Evolutionary conservation across 176 grass and related monocot species (phyloP).

Genomic region (Tuctoria greenei): DNA sequence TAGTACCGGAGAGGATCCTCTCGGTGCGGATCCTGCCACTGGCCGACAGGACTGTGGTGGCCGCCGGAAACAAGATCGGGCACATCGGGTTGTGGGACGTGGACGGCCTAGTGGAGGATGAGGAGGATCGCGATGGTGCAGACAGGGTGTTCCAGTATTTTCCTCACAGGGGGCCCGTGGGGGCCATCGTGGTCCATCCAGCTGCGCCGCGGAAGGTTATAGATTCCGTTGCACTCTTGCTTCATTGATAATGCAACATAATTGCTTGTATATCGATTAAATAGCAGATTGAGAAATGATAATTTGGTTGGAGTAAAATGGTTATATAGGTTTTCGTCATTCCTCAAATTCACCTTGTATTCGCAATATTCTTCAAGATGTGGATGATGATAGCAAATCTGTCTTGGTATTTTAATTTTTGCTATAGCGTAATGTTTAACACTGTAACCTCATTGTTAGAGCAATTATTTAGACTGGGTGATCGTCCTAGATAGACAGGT

Average conservation of each 20-base stretch:
- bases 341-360: not conserved
- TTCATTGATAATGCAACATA: not conserved
- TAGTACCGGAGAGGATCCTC: conserved; percentile 54
- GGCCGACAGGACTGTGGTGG: conserved; percentile 51
- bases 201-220: conserved; percentile 49
- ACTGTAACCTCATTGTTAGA: not conserved
- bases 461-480: not conserved
- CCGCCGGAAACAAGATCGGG: conserved; percentile 53
- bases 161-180: conserved; percentile 57
- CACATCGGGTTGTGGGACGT: conserved; percentile 83
- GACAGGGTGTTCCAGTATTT: conserved; percentile 61
- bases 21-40: conserved; percentile 58
- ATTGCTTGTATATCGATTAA: not conserved
- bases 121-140: conserved; percentile 2
- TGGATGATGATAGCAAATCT: not conserved
- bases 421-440: not conserved
- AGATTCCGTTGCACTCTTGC: not conserved
- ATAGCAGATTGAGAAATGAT: not conserved
- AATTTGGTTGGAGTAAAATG: not conserved
- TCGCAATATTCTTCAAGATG: not conserved
- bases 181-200: conserved; percentile 60
- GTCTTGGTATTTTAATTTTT: not conserved
- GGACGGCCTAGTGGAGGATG: conserved; percentile 39
- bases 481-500: not conserved
- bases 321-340: not conserved